Conservation (phyloP, 1,284 basidiomycete genomes). For the Boletus subluridellus region DNA sequence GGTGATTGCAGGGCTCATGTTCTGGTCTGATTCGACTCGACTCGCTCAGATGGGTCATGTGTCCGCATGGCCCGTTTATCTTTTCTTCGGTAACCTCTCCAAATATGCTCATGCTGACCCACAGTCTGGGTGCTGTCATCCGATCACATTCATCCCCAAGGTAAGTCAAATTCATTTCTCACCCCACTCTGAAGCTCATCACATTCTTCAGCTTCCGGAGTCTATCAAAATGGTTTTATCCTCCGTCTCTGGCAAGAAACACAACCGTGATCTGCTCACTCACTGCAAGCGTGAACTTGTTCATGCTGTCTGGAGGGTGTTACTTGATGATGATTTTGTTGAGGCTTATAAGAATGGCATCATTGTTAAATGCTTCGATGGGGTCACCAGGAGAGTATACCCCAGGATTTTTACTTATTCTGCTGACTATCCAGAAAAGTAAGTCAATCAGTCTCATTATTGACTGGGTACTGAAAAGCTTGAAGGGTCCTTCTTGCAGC, state of each 20-base stretch:
- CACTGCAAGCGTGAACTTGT: conserved; percentile 5
- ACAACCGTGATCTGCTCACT: conserved; percentile 3
- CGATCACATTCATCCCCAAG: background rate
- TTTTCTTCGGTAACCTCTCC: background rate
- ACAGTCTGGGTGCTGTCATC: conserved; percentile 1
- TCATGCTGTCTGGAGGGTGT: too few relatives aligned
- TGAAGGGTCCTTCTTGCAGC: too few relatives aligned
- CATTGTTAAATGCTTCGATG: background rate
- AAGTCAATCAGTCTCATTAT: too few relatives aligned
- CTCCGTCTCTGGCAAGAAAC: background rate
- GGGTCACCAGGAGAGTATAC: too few relatives aligned
- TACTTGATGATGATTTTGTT: background rate
- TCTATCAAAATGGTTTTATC: background rate
- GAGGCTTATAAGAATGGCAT: conserved; percentile 27
- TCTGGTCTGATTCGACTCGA: conserved; percentile 39
- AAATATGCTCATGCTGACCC: background rate
- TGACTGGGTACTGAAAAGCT: too few relatives aligned
- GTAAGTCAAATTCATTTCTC: background rate
- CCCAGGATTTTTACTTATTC: too few relatives aligned
- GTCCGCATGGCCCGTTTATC: conserved; percentile 32
- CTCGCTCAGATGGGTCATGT: conserved; percentile 35
- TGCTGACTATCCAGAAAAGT: too few relatives aligned
- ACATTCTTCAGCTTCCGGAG: background rate
- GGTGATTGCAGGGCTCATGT: conserved; percentile 26
- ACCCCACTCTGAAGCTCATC: background rate